phyloP scores from a whole-genome alignment of 1,284 basidiomycete species.

The Tranzscheliella williamsii region DNA sequence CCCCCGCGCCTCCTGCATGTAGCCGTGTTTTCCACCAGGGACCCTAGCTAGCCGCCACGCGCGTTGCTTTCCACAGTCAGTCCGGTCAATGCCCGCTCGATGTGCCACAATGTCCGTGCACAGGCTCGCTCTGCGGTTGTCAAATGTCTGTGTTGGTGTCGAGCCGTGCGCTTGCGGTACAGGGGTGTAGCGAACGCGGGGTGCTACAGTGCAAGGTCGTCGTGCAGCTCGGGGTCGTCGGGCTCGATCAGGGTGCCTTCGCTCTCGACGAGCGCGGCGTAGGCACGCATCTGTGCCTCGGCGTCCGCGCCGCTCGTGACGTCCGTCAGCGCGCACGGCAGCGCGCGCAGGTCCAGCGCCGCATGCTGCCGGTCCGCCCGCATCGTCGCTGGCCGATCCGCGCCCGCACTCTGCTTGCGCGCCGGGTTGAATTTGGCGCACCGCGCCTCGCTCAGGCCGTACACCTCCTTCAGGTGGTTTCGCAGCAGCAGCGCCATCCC shows the following conservation, averaged over 20 bases:
- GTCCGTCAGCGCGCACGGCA: slow-evolving; percentile 24
- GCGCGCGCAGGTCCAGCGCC: slow-evolving; percentile 24
- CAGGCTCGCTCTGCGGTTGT: too few relatives aligned
- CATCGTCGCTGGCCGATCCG: slow-evolving; percentile 36
- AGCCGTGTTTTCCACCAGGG: too few relatives aligned
- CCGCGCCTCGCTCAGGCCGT: slow-evolving; percentile 44
- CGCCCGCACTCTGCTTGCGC: slow-evolving; percentile 43
- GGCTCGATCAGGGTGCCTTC: slow-evolving; percentile 47
- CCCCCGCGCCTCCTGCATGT: too few relatives aligned
- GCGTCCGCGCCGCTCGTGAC: slow-evolving; percentile 32
- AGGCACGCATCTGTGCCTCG: slow-evolving; percentile 35
- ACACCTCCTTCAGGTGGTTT: slow-evolving; percentile 52
- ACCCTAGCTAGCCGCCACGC: too few relatives aligned
- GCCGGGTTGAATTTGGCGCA: slow-evolving; percentile 48
- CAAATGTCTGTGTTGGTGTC: too few relatives aligned
- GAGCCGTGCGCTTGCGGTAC: too few relatives aligned
- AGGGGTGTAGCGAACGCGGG: too few relatives aligned
- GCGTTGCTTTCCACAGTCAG: too few relatives aligned
- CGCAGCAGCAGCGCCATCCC: slow-evolving; percentile 42
- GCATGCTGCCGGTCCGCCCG: slow-evolving; percentile 36
- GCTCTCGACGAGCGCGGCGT: slow-evolving; percentile 33
- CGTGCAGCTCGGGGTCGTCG: slow-evolving; percentile 31
- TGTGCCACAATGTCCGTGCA: too few relatives aligned
- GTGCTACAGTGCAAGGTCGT: slow-evolving; percentile 32
- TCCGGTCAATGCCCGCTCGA: too few relatives aligned